These are phyloP conservation scores for Neurospora sp. DNA, from an alignment of 495 filamentous ascomycete species.

Conservation along the genomic window DNA sequence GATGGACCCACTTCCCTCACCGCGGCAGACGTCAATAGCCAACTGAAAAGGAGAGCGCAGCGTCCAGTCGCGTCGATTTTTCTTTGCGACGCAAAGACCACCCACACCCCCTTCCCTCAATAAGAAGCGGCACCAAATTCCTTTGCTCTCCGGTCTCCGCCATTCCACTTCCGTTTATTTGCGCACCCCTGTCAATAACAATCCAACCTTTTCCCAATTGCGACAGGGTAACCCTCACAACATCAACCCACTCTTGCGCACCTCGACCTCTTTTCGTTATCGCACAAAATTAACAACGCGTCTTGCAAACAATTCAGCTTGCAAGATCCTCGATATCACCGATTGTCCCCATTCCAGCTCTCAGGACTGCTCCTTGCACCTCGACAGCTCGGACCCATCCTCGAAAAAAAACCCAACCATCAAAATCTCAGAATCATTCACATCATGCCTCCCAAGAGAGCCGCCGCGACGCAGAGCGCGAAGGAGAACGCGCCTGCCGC, in stretches of 20 bases:
- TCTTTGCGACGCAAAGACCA: background rate
- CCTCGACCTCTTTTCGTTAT: background rate
- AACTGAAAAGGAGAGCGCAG: background rate
- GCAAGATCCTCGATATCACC: background rate
- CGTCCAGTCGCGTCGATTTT: background rate
- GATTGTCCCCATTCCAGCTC: background rate
- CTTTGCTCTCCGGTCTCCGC: background rate
- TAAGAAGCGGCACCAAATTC: background rate
- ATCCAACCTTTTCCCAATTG: background rate
- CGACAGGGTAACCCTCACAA: background rate
- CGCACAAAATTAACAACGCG: background rate
- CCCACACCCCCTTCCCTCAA: background rate
- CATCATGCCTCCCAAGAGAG: conserved; percentile 23
- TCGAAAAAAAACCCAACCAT: background rate
- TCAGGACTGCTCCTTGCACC: background rate
- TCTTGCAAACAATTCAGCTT: background rate
- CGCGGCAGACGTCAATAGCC: background rate
- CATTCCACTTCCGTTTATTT: background rate
- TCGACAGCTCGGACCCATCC: background rate
- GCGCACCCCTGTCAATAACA: background rate
- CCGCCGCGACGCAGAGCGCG: conserved; percentile 8
- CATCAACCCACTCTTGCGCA: background rate
- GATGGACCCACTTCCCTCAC: background rate
- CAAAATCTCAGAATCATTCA: conserved; percentile 5
- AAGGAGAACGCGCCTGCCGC: conserved; percentile 7